These are phyloP conservation scores for Saccharomycopsis vini DNA, from an alignment of 805 yeast species.

Conservation along the genomic window DNA sequence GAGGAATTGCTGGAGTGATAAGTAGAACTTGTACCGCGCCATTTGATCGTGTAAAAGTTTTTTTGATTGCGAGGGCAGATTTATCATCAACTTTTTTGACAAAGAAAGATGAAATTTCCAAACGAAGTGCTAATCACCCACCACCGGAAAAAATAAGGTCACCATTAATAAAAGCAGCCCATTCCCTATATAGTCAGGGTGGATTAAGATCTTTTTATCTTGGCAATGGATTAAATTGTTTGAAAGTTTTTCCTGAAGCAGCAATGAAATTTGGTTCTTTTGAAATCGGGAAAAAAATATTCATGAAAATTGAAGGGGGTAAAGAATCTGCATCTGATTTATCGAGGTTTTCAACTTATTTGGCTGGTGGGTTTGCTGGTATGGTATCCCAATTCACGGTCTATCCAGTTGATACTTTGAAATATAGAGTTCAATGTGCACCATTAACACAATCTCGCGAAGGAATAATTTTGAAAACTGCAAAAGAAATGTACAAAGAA, in stretches of 20 bases:
- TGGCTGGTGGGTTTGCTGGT: slow-evolving; percentile 96
- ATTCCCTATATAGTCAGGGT: slow-evolving; percentile 76
- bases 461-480: slow-evolving; percentile 66
- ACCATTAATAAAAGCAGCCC: slow-evolving; percentile 73
- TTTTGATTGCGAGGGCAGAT: slow-evolving; percentile 84
- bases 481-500: slow-evolving; percentile 64
- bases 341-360: slow-evolving; percentile 69
- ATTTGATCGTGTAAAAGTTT: slow-evolving; percentile 89
- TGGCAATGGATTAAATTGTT: slow-evolving; percentile 88
- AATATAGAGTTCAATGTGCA: slow-evolving; percentile 90
- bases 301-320: slow-evolving; percentile 73
- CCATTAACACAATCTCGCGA: slow-evolving; percentile 52
- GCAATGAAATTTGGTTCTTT: slow-evolving; percentile 97
- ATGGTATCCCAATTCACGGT: slow-evolving; percentile 87
- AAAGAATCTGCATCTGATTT: slow-evolving; percentile 58
- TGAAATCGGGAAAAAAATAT: slow-evolving; percentile 70
- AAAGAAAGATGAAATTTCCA: slow-evolving; percentile 41
- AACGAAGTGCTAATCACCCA: slow-evolving; percentile 32
- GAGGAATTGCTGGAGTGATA: slow-evolving; percentile 92
- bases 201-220: slow-evolving; percentile 85
- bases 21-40: slow-evolving; percentile 97
- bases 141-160: slow-evolving; percentile 46
- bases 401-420: slow-evolving; percentile 91
- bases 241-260: slow-evolving; percentile 92
- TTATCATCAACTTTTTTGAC: slow-evolving; percentile 59